phyloP scores from a whole-genome alignment of 805 yeast species.

The Sungouiella thailandica region DNA sequence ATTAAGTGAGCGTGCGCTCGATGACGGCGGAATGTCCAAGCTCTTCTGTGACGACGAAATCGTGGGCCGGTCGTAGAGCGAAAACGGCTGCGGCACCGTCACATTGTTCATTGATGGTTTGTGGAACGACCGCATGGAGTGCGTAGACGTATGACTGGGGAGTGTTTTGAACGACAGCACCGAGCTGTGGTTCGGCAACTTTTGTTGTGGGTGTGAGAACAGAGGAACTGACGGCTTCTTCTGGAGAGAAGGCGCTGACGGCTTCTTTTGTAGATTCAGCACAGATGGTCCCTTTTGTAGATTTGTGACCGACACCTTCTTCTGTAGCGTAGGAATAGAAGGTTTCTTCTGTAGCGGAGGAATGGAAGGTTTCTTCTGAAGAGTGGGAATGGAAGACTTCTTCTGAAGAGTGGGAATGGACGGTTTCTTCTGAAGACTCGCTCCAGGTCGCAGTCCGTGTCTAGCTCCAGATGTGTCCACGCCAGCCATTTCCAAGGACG shows the following conservation, averaged over 20 bases:
- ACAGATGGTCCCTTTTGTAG: constrained; percentile 9
- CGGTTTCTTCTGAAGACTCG: constrained; percentile 7
- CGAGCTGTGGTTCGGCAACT: constrained; percentile 8
- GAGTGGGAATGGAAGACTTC: constrained; percentile 14
- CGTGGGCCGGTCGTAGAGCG: constrained; percentile 32
- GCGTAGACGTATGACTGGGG: constrained; percentile 4
- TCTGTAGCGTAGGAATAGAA: constrained; percentile 16
- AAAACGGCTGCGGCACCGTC: constrained; percentile 27
- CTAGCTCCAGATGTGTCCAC: too few relatives aligned
- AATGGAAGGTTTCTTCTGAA: constrained; percentile 16
- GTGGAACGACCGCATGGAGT: too few relatives aligned
- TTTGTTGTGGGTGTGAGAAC: too few relatives aligned
- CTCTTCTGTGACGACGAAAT: constrained; percentile 35
- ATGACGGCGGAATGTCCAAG: constrained; percentile 5
- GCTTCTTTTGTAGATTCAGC: constrained; percentile 9
- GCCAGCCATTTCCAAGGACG: constrained; percentile 35
- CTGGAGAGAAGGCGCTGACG: constrained; percentile 17
- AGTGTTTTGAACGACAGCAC: constrained; percentile 9
- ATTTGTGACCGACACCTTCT: constrained; percentile 10
- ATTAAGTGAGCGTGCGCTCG: neutral
- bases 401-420: constrained; percentile 8
- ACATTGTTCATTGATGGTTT: constrained; percentile 3
- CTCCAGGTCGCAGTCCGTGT: neutral
- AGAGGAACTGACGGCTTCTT: constrained; percentile 17
- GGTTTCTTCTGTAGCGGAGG: constrained; percentile 13